A percentile compares a stretch with the other conserved stretches of the same genome.
phyloP scores from a whole-genome alignment of 2,329 filamentous ascomycete species.

The Gnomoniopsis smithogilvyi region DNA sequence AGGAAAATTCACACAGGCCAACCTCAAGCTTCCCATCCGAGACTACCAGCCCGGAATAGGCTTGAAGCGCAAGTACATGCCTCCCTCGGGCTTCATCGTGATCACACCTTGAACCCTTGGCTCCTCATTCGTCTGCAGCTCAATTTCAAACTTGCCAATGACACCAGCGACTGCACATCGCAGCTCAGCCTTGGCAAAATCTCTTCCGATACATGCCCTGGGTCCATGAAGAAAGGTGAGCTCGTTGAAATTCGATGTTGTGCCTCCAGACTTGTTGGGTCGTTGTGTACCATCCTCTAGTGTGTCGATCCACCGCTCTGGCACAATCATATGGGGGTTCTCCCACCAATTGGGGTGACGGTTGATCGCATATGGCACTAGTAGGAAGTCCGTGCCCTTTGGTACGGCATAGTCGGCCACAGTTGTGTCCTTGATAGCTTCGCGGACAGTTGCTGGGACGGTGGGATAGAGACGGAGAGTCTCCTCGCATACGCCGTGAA shows the following conservation, averaged over 20 bases:
- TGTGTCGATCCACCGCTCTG: constrained; percentile 37
- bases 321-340: constrained; percentile 36
- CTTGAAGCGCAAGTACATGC: constrained; percentile 13
- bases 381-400: constrained; percentile 10
- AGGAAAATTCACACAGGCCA: background rate
- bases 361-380: constrained; percentile 32
- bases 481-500: constrained; percentile 13
- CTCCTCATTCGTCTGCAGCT: constrained; percentile 8
- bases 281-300: constrained; percentile 1
- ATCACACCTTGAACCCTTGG: constrained; percentile 10
- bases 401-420: constrained; percentile 6
- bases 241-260: constrained; percentile 10
- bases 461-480: constrained; percentile 2
- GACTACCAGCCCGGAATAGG: constrained; percentile 4
- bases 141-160: constrained; percentile 13
- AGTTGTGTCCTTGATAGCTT: background rate
- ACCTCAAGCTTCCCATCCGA: background rate
- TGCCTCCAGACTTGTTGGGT: constrained; percentile 16
- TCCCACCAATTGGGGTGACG: constrained; percentile 36
- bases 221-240: constrained; percentile 14
- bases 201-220: constrained; percentile 6
- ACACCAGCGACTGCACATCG: constrained; percentile 10
- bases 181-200: constrained; percentile 17
- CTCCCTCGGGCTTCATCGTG: constrained; percentile 13
- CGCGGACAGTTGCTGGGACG: background rate